Base-by-base conservation (phyloP, 768 basidiomycete genomes). In the Naganishia onofrii region DNA sequence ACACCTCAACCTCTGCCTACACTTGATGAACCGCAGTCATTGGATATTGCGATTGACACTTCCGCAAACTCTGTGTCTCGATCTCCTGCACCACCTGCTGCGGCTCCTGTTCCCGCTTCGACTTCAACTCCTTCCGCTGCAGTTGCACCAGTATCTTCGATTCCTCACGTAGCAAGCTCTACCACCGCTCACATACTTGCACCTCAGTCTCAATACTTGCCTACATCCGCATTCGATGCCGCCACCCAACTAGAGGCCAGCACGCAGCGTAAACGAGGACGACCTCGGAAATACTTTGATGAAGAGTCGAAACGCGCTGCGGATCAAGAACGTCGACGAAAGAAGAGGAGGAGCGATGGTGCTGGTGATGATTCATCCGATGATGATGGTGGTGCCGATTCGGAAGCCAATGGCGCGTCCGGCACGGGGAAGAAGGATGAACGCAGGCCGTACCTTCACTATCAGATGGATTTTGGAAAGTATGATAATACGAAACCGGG, bases 401-500 rank as follows among this genome's bases (percentile, higher is more conserved):
- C n/a, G 4, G 48, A 51, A 6, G 48, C 23, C 7, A 51, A 51
- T 51, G 48, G 48, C n/a, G 23, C n/a, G 48, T 23, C n/a, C 12
- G 48, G 48, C 12, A 23, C 48, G n/a, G 19, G n/a, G 48, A 51
- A 51, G 48, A 51, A 51, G 48, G 48, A 51, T n/a, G 48, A 51
- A 23, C 48, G 48, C 23, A 21, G 48, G 23, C 48, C 48, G n/a
- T 51, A 51, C 48, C 48, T 51, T 51, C 48, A 51, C 12, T 51
- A 51, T 23, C 48, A 51, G 13, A 51, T 51, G 48, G 60, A 63
- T 42, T 63, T 42, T 29, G 60, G 60, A 13, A 63, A 63, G 15
- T 63, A 63, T 26, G 60, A 63, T 26, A 63, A 42, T 29, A 44
- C 60, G 3, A 42, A 63, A 42, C 60, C 60, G 19, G 60, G 42